These are phyloP conservation scores for Prunus davidiana DNA, from an alignment of 306 rosid species.

Conservation along the genomic window DNA sequence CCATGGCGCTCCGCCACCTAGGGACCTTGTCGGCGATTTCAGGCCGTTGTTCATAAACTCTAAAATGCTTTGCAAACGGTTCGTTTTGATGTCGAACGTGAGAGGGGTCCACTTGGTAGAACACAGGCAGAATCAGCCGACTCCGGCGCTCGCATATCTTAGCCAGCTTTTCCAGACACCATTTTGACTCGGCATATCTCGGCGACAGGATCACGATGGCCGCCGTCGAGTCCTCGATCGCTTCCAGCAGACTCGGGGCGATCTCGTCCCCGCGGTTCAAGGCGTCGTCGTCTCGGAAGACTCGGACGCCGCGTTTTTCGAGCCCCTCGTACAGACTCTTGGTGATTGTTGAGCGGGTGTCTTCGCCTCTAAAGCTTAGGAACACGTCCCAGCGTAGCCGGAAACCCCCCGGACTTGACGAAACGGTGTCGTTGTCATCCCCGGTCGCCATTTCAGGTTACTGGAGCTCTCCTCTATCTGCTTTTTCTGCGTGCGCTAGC, in stretches of 20 bases:
- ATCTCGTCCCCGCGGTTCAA: conserved; percentile 43
- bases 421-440: background rate
- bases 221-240: conserved; percentile 58
- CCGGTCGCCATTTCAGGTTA: conserved; percentile 12
- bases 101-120: conserved; percentile 46
- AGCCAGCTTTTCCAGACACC: conserved; percentile 52
- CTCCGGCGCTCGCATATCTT: conserved; percentile 38
- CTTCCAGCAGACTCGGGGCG: conserved; percentile 40
- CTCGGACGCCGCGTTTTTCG: conserved; percentile 25
- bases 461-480: no score
- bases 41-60: conserved; percentile 6
- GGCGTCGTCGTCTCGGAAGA: conserved; percentile 43
- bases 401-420: conserved; percentile 25
- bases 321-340: conserved; percentile 31
- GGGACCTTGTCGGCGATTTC: background rate
- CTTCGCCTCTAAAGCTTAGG: conserved; percentile 50
- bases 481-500: no score
- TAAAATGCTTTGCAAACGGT: conserved; percentile 31
- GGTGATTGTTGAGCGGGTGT: conserved; percentile 35
- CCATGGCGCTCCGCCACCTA: conserved; percentile 51
- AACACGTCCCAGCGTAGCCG: conserved; percentile 59
- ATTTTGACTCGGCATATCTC: conserved; percentile 36
- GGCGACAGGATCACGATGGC: conserved; percentile 41
- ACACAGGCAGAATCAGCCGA: conserved; percentile 44
- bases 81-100: conserved; percentile 45